phyloP scores from a whole-genome alignment of 495 filamentous ascomycete species.

The Neurospora sp. region DNA sequence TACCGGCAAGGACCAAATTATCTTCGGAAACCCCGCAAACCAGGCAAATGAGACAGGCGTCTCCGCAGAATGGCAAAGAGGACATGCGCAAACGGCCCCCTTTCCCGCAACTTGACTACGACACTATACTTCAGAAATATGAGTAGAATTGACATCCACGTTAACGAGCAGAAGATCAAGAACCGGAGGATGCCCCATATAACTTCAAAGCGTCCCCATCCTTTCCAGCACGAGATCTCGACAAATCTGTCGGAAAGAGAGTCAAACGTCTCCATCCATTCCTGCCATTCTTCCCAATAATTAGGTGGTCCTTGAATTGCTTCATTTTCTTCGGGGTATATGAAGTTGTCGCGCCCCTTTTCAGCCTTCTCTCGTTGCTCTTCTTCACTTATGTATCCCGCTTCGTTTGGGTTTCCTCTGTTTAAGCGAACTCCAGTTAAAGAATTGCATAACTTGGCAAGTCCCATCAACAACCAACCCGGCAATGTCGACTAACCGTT shows the following conservation, averaged over 20 bases:
- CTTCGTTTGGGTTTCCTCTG: not conserved
- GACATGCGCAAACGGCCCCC: not conserved
- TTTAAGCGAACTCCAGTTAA: not conserved
- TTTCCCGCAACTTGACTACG: not conserved
- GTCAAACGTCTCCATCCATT: not conserved
- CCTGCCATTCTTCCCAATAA: not conserved
- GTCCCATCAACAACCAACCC: not conserved
- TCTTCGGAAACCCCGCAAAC: not conserved
- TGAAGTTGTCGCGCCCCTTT: not conserved
- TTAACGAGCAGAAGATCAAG: not conserved
- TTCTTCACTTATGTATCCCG: not conserved
- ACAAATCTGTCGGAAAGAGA: not conserved
- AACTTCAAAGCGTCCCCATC: not conserved
- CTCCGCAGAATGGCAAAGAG: not conserved
- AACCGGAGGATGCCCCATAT: not conserved
- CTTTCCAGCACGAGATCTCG: not conserved
- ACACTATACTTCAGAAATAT: not conserved
- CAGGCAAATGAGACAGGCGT: not conserved
- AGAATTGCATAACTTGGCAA: not conserved
- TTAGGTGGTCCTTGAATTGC: not conserved
- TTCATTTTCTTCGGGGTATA: not conserved
- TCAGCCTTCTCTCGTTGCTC: not conserved
- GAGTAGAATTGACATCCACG: not conserved
- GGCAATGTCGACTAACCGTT: constrained; percentile 1
- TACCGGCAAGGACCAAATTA: not conserved